Base-by-base conservation (phyloP, 2,329 filamentous ascomycete species). In the Penicillium sp. region DNA sequence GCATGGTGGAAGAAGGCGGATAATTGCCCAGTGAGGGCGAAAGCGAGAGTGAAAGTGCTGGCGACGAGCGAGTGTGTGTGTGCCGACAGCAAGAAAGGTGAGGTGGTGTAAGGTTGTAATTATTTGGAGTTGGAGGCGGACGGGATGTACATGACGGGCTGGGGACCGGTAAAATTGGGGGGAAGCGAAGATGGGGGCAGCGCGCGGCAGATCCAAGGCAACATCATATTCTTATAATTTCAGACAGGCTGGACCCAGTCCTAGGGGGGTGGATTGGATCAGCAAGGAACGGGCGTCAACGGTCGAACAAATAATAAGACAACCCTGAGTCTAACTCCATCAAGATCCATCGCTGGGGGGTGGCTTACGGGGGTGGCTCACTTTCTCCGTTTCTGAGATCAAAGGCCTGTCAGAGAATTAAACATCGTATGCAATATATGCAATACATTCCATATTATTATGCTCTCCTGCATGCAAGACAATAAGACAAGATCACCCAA, bases 1-100 rank as follows among this genome's bases (percentile, higher is more conserved):
- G 63, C 63, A 71, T 66, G 47, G 35, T 59, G 25, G 12, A 17
- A 52, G 49, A 14, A 17, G 8, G 58, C 17, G 28, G 15, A 37
- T n/a, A 42, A 31, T 31, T 39, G 54, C n/a, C 20, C 31, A 34
- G 45, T 35, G 45, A 34, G 37, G 22, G 28, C 20, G 45, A 28
- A 35, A 15, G 25, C 37, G 14, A 58, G 37, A 39, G 49, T 28
- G 41, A 54, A 37, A 39, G 47, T 42, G 54, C 28, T 20, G 43
- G 20, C 35, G 17, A 12, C 6, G 28, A 31, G 22, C 28, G 20
- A 28, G 37, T n/a, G 31, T 35, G 41, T 45, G 41, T 25, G 42
- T 45, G 20, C 20, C 42, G 42, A 45, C 22, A 47, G 43, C 43
- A 31, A 47, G 42, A 12, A 11, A 4, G 14, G 28, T 31, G 14